phyloP scores from a whole-genome alignment of 2,329 filamentous ascomycete genomes.

The Xylariaceae sp. region DNA sequence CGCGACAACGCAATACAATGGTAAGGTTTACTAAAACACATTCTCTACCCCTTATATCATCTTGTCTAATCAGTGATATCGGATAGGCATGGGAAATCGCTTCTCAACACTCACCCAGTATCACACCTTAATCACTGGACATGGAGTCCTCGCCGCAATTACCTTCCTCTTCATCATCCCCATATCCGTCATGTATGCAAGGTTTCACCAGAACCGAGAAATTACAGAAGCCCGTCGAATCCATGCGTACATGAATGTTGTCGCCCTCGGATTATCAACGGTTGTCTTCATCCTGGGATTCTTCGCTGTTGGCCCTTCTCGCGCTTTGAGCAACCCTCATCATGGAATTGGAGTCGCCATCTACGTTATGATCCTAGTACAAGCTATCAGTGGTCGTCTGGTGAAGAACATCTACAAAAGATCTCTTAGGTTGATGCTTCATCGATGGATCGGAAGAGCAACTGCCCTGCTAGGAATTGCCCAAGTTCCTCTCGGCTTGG shows the following conservation, averaged over 20 bases:
- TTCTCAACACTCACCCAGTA: conserved; percentile 68
- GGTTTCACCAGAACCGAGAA: conserved; percentile 61
- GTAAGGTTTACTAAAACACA: conserved; percentile 41
- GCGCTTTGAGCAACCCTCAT: conserved; percentile 75
- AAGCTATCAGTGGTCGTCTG: conserved; percentile 65
- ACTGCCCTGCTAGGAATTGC: conserved; percentile 78
- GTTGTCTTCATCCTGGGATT: conserved; percentile 72
- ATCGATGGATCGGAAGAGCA: conserved; percentile 80
- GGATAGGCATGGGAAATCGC: conserved; percentile 73
- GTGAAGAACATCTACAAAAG: conserved; percentile 51
- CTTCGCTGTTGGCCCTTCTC: conserved; percentile 69
- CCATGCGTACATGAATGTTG: conserved; percentile 70
- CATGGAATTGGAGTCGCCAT: conserved; percentile 80
- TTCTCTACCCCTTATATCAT: not conserved
- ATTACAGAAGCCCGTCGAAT: conserved; percentile 60
- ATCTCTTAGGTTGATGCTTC: conserved; percentile 59
- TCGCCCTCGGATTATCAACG: conserved; percentile 64
- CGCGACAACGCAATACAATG: conserved; percentile 81
- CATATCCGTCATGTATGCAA: conserved; percentile 66
- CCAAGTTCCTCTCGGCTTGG: conserved; percentile 84
- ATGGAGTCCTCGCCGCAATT: conserved; percentile 68
- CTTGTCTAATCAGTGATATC: conserved; percentile 4
- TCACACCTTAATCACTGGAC: conserved; percentile 64
- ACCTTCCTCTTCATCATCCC: conserved; percentile 73
- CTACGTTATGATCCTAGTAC: conserved; percentile 67